Percentiles rank a stretch among this genome's conserved stretches.
Conservation (phyloP, 1,284 basidiomycete genomes). For the Heterobasidion parviporum region DNA sequence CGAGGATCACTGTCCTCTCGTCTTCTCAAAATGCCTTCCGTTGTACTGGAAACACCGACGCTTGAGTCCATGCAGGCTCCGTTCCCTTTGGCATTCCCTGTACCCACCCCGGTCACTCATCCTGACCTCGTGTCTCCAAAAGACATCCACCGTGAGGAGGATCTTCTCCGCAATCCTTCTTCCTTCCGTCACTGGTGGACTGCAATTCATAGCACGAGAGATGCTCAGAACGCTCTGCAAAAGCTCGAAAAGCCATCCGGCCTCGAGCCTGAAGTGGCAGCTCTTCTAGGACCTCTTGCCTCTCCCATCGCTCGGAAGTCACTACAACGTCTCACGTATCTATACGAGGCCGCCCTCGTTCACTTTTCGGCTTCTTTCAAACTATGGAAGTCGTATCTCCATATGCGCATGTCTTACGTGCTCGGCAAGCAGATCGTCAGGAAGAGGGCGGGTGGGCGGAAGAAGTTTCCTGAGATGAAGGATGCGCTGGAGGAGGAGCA, state of each 20-base stretch:
- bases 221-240: slow-evolving; percentile 49
- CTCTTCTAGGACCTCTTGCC: slow-evolving; percentile 67
- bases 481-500: slow-evolving; percentile 82
- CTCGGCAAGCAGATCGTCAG: slow-evolving; percentile 67
- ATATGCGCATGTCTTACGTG: slow-evolving; percentile 79
- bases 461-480: slow-evolving; percentile 84
- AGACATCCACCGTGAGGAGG: slow-evolving; percentile 89
- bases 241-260: slow-evolving; percentile 45
- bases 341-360: slow-evolving; percentile 87
- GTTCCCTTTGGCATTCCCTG: slow-evolving; percentile 81
- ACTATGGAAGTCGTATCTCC: slow-evolving; percentile 91
- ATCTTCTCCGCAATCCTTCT: slow-evolving; percentile 87
- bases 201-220: slow-evolving; percentile 75
- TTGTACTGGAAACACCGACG: slow-evolving; percentile 33
- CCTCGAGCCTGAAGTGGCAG: slow-evolving; percentile 37
- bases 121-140: slow-evolving; percentile 67
- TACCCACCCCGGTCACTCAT: slow-evolving; percentile 76
- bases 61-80: slow-evolving; percentile 45
- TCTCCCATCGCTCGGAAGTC: slow-evolving; percentile 66
- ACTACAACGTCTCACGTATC: slow-evolving; percentile 78
- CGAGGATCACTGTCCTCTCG: not conserved
- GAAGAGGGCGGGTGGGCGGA: slow-evolving; percentile 76
- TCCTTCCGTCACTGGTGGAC: slow-evolving; percentile 91
- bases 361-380: slow-evolving; percentile 91
- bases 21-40: slow-evolving; percentile 41